Conservation (phyloP, 176 grass and related monocot species). For the Bonia amplexicaulis region DNA sequence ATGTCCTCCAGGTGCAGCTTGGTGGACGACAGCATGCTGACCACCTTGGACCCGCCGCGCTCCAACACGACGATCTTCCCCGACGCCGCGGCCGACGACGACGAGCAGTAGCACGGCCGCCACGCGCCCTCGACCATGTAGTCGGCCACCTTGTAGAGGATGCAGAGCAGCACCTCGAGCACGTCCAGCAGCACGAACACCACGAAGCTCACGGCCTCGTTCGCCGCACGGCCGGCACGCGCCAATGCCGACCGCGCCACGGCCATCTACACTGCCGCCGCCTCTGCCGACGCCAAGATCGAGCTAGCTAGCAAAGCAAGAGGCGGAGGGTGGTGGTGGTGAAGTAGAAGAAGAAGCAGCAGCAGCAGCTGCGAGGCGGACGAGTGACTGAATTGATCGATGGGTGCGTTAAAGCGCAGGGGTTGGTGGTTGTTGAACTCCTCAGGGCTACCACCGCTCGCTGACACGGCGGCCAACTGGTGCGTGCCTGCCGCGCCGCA, state of each 20-base stretch:
- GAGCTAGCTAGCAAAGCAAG: not conserved
- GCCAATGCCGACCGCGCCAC: slow-evolving; percentile 60
- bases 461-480: slow-evolving; percentile 42
- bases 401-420: slow-evolving; percentile 31
- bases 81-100: slow-evolving; percentile 17
- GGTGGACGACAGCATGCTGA: slow-evolving; percentile 63
- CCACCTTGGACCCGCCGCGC: slow-evolving; percentile 82
- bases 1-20: slow-evolving; percentile 93
- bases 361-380: not conserved
- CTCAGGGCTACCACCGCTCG: slow-evolving; percentile 35
- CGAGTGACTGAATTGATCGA: slow-evolving; percentile 41
- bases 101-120: slow-evolving; percentile 92
- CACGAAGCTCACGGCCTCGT: slow-evolving; percentile 72
- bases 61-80: slow-evolving; percentile 83
- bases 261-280: slow-evolving; percentile 9
- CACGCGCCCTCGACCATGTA: slow-evolving; percentile 75
- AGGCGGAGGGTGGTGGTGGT: not conserved
- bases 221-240: slow-evolving; percentile 46
- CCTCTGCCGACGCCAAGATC: not conserved
- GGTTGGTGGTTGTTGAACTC: slow-evolving; percentile 77
- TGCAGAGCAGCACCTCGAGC: slow-evolving; percentile 69
- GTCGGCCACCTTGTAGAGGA: slow-evolving; percentile 71
- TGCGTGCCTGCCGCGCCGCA: not conserved
- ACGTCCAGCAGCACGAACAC: slow-evolving; percentile 80
- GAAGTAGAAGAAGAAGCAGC: not conserved